Evolutionary conservation across 352 stramenopile genomes (phyloP).

Genomic region (Phytophthora lateralis): DNA sequence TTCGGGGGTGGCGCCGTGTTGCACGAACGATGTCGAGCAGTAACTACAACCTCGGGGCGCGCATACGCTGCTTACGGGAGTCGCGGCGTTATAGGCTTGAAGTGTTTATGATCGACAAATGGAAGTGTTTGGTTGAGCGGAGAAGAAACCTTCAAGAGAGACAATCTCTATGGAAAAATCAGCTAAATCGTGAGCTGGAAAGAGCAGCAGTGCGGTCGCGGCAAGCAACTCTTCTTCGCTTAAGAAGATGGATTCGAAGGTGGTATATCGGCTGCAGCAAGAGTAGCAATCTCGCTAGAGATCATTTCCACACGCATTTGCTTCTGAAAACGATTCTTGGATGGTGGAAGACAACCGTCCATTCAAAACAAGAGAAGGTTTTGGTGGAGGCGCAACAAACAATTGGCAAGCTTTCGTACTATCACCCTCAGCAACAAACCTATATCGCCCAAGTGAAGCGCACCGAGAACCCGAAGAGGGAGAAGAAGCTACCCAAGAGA

Average conservation of each 20-base stretch:
- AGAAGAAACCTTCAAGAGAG: slow-evolving; percentile 20
- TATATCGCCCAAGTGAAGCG: slow-evolving; percentile 12
- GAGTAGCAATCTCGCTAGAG: slow-evolving; percentile 6
- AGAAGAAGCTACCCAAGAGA: slow-evolving; percentile 6
- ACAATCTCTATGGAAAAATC: slow-evolving; percentile 28
- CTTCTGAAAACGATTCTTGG: slow-evolving; percentile 21
- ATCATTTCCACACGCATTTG: slow-evolving; percentile 24
- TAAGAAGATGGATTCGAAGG: slow-evolving; percentile 27
- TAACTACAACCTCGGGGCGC: slow-evolving; percentile 36
- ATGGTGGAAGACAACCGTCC: slow-evolving; percentile 55
- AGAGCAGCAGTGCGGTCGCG: slow-evolving; percentile 1
- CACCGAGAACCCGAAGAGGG: slow-evolving; percentile 5
- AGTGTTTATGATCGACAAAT: neutral
- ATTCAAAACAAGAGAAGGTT: slow-evolving; percentile 59
- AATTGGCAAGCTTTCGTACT: slow-evolving; percentile 43
- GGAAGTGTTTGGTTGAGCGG: slow-evolving; percentile 14
- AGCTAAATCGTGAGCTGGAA: slow-evolving; percentile 29
- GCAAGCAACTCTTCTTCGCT: slow-evolving; percentile 9
- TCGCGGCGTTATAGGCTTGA: neutral
- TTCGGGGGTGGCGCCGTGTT: slow-evolving; percentile 31
- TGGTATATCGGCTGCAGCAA: slow-evolving; percentile 15
- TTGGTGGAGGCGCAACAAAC: slow-evolving; percentile 42
- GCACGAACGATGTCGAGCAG: slow-evolving; percentile 9
- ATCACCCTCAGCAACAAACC: slow-evolving; percentile 38
- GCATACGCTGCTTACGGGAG: slow-evolving; percentile 37